Percentiles rank a stretch among this genome's conserved stretches.
phyloP scores from a whole-genome alignment of 192 early-diverging fungal genomes.

The Polychytrium aggregatum region DNA sequence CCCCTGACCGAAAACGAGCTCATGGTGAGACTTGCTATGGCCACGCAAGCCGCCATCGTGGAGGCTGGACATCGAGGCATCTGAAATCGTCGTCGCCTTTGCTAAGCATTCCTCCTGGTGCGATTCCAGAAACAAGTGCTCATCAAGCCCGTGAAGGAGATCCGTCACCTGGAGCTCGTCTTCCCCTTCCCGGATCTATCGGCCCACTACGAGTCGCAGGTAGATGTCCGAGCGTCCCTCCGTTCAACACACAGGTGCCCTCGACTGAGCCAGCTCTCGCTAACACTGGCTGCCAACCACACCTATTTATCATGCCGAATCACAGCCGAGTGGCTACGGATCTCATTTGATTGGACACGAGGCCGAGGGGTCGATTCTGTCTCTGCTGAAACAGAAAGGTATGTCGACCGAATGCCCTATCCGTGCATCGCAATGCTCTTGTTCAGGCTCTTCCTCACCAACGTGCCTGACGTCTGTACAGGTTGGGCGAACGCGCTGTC shows the following conservation, averaged over 20 bases:
- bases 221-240: neutral
- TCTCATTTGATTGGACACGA: conserved; percentile 91
- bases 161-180: conserved; percentile 63
- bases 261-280: too few species aligned
- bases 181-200: conserved; percentile 80
- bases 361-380: conserved; percentile 74
- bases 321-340: conserved; percentile 40
- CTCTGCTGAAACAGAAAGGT: conserved; percentile 68
- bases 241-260: too few species aligned
- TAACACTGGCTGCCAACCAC: too few species aligned
- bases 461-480: neutral
- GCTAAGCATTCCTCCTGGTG: neutral
- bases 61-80: neutral
- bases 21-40: too few species aligned
- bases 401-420: too few species aligned
- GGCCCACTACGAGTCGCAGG: conserved; percentile 22
- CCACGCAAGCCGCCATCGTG: too few species aligned
- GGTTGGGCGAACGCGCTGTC: conserved; percentile 76
- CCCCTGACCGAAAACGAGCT: conserved; percentile 66
- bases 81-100: neutral
- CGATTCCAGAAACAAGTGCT: conserved; percentile 38
- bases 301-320: too few species aligned
- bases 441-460: neutral
- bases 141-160: conserved; percentile 58
- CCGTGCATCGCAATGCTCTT: too few species aligned